A percentile compares a stretch with the other conserved stretches of the same genome.
Conservation (phyloP, 257 asterid species). For the Thymus quinquecostatus region DNA sequence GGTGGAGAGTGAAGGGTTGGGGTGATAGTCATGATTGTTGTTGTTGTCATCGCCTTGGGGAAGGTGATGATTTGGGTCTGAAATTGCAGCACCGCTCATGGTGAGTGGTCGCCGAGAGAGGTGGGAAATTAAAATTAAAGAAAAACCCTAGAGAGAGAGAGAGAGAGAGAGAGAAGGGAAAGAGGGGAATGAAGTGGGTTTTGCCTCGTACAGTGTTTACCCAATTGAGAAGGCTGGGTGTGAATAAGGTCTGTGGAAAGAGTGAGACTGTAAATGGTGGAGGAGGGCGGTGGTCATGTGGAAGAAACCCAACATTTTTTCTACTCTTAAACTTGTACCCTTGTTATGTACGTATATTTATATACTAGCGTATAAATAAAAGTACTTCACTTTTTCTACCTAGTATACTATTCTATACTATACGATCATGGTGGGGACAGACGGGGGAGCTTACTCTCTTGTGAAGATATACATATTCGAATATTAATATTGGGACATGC, state of each 20-base stretch:
- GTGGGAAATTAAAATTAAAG: slow-evolving; percentile 39
- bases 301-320: not conserved
- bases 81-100: slow-evolving; percentile 62
- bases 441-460: not conserved
- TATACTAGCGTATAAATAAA: not conserved
- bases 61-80: slow-evolving; percentile 42
- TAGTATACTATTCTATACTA: too few species aligned
- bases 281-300: slow-evolving; percentile 69
- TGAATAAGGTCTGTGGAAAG: slow-evolving; percentile 19
- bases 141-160: slow-evolving; percentile 2
- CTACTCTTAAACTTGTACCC: not conserved
- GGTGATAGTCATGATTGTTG: not conserved
- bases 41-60: slow-evolving; percentile 25
- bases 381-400: too few species aligned
- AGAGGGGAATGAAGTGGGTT: not conserved
- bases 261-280: slow-evolving; percentile 58
- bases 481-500: not conserved
- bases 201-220: slow-evolving; percentile 58
- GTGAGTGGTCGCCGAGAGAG: slow-evolving; percentile 44
- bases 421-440: slow-evolving; percentile 15
- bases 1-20: slow-evolving; percentile 22
- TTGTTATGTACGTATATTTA: not conserved
- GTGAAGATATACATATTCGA: not conserved
- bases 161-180: slow-evolving; percentile 3
- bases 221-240: slow-evolving; percentile 52